Base-by-base conservation (phyloP, 441 rosid genomes). In the Erodium moschatum region DNA sequence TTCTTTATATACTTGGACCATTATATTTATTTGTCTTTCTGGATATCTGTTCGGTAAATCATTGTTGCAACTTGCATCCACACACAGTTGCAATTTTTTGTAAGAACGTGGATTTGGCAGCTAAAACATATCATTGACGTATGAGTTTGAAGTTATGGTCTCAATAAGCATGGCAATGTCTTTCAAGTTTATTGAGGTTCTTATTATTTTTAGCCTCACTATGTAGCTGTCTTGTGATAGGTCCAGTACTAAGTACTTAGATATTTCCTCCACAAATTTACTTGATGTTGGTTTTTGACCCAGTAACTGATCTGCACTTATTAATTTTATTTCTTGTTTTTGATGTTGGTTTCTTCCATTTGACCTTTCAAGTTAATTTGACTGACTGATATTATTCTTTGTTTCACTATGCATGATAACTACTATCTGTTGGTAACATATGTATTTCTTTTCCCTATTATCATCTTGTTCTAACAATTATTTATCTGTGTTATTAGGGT, bases 401-500 rank as follows among this genome's bases (percentile, higher is more conserved):
- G 27, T 56, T 56, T 56, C 24, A 20, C 62, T 19, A 20, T 16
- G 62, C 11, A 18, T 19, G 5, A 56, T 7, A 16, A 12, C 52
- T 46, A 46, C 15, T 46, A 0, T 13, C 48, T n/a, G 15, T 46
- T 46, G 52, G 12, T 18, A 4, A 16, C 21, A 54, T 16, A 54
- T 7, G 24, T 19, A 58, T 9, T 7, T 1, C 18, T 19, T 64
- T 15, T 69, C 29, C 42, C 7, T 2, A 11, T 48, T 4, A 21
- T 50, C 46, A 64, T 20, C 13, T 20, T 44, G 7, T 38, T 56
- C 62, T 69, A 35, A 35, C 48, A 33, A 54, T 18, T 65, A 18
- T 42, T 33, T 19, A 16, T 74, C 64, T 62, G 58, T 33, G 15
- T 78, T 66, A 52, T 66, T 76, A 83, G 87, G 76, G 78, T 83